Evolutionary conservation across 2,329 filamentous ascomycete species (phyloP), one percentile per base, ranked within the genome.

Genomic region (Neofusicoccum cordaticola): DNA sequence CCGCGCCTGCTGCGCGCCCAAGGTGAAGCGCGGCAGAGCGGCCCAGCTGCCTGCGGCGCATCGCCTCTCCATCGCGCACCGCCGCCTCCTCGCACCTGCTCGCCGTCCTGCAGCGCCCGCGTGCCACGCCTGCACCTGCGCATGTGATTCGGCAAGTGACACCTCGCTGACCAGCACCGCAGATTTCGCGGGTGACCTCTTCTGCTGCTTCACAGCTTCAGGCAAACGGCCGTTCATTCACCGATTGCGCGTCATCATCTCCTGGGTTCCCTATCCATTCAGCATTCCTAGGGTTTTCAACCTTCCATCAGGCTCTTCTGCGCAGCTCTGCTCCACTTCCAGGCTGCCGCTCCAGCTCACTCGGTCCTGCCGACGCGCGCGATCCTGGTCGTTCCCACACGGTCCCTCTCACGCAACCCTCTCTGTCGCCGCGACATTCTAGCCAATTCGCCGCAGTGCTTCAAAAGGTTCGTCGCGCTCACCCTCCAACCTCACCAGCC

Each of bases 141-240:
- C 74, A 73, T 74, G 72, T 75, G 71, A 75, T 71, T 41, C 64
- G 62, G 66, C 67, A 69, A 66, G 68, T 71, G 69, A 66, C 52
- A 71, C 68, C 66, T 68, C 69, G 63, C 64, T 64, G 41, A 63
- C 72, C 71, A 50, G 64, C 67, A 66, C 63, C 48, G 65, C 68
- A 75, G 73, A 73, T 73, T 74, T 66, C 56, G 69, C 68, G 67
- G 70, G 67, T 68, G 66, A 70, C 68, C 61, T 65, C 63, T 68
- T 69, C 67, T 67, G 63, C 68, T 68, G 66, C 68, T 64, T 69
- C 69, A 68, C 67, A 63, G 67, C 65, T 65, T 66, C 62, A 53
- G 62, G 61, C 73, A 66, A 68, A 71, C 74, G 69, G 68, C 72
- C 71, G 70, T 75, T 60, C 74, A 66, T 73, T 74, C 72, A 67